phyloP scores from a whole-genome alignment of 2,329 filamentous ascomycete species.

The Sphaerulina vaccinii region DNA sequence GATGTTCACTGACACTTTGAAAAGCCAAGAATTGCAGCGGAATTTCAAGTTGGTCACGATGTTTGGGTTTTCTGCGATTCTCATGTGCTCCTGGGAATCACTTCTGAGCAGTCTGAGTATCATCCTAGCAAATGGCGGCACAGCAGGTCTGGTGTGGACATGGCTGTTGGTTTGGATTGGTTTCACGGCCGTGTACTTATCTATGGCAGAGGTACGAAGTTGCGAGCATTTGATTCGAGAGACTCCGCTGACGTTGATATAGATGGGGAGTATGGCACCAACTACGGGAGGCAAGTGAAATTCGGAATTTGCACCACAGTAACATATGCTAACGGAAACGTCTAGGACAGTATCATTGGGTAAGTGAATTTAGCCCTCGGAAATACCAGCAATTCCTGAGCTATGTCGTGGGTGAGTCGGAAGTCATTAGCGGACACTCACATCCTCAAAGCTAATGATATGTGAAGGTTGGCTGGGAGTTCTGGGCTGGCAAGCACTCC shows the following conservation, averaged over 20 bases:
- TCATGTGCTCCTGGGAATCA: constrained; percentile 32
- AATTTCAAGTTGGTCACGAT: constrained; percentile 27
- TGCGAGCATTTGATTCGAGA: neutral
- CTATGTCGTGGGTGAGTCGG: constrained; percentile 5
- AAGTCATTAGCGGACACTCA: neutral
- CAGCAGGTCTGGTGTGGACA: constrained; percentile 26
- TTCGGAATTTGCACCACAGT: neutral
- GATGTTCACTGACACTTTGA: neutral
- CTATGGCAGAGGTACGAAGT: constrained; percentile 20
- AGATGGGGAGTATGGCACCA: constrained; percentile 30
- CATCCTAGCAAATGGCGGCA: constrained; percentile 26
- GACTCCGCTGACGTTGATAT: neutral
- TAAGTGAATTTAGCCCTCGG: constrained; percentile 23
- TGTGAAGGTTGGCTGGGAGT: constrained; percentile 41
- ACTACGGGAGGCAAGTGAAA: constrained; percentile 36
- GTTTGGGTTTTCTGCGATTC: constrained; percentile 29
- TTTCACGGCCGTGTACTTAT: constrained; percentile 18
- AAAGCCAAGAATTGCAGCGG: constrained; percentile 16
- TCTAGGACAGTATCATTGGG: constrained; percentile 13
- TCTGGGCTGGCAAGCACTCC: constrained; percentile 40
- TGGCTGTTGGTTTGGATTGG: constrained; percentile 18
- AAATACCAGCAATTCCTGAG: constrained; percentile 1
- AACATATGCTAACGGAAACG: neutral
- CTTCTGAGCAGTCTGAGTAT: constrained; percentile 18
- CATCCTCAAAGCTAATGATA: neutral